phyloP scores from a whole-genome alignment of 148 eudicot species.

The Camellia sinensis region DNA sequence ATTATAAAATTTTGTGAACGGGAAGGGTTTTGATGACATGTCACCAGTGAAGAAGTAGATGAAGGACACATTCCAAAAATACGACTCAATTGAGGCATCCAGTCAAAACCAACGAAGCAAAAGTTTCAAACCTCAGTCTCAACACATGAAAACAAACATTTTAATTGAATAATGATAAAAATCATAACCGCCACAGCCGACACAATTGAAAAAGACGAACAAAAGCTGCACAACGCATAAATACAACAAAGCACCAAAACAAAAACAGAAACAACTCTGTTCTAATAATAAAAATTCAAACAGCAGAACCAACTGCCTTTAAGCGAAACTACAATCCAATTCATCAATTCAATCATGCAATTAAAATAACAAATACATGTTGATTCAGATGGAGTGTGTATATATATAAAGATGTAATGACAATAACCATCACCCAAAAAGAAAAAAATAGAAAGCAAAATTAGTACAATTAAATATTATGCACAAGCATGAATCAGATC shows the following conservation, averaged over 20 bases:
- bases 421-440: background rate
- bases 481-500: background rate
- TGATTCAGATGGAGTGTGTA: background rate
- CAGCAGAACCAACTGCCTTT: conserved; percentile 1
- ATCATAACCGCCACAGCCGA: background rate
- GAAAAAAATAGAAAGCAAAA: background rate
- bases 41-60: background rate
- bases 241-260: background rate
- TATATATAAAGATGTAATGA: background rate
- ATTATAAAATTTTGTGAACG: background rate
- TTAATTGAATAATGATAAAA: background rate
- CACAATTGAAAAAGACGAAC: background rate
- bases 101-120: background rate
- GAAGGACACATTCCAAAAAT: background rate
- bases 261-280: background rate
- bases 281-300: background rate
- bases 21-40: background rate
- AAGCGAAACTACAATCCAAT: background rate
- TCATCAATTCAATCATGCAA: background rate
- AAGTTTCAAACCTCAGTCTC: background rate
- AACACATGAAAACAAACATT: background rate
- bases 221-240: background rate
- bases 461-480: background rate
- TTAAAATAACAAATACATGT: background rate
- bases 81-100: background rate